A percentile compares a stretch with the other conserved stretches of the same genome.
phyloP scores from a whole-genome alignment of 1,284 basidiomycete species.

The Cerrena zonata region DNA sequence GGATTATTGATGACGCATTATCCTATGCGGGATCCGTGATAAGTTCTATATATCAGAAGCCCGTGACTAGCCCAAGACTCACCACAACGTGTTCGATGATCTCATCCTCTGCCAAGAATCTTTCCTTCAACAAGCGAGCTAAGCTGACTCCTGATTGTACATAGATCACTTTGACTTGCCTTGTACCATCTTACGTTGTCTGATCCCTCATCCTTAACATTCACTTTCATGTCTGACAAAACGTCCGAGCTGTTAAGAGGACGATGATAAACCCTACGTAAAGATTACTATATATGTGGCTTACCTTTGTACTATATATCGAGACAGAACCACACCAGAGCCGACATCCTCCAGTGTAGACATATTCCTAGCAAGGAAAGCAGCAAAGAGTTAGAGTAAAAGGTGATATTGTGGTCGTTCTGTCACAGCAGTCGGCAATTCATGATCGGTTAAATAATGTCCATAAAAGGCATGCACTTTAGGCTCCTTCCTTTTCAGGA shows the following conservation, averaged over 20 bases:
- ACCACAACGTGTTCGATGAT: slow-evolving; percentile 71
- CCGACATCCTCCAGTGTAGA: not conserved
- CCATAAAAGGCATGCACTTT: too few species aligned
- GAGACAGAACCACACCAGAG: not conserved
- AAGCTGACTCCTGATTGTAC: slow-evolving; percentile 1
- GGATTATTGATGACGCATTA: slow-evolving; percentile 54
- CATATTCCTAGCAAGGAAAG: too few species aligned
- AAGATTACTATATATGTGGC: not conserved
- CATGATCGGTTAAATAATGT: too few species aligned
- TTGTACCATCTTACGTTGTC: slow-evolving; percentile 69
- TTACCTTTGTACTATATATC: slow-evolving; percentile 14
- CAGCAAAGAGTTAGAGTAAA: not conserved
- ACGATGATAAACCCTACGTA: not conserved
- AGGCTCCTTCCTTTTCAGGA: too few species aligned
- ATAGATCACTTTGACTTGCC: slow-evolving; percentile 32
- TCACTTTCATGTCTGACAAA: slow-evolving; percentile 62
- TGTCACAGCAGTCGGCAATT: too few species aligned
- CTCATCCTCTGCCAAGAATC: slow-evolving; percentile 64
- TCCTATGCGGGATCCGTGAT: slow-evolving; percentile 38
- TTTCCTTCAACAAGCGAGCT: slow-evolving; percentile 46
- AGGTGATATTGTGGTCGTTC: not conserved
- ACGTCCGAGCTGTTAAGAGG: slow-evolving; percentile 59
- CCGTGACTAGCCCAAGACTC: slow-evolving; percentile 26
- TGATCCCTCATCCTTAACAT: slow-evolving; percentile 54
- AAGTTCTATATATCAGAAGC: not conserved